phyloP scores from a whole-genome alignment of 495 filamentous ascomycete genomes.

The Lasiosphaeria miniovina region DNA sequence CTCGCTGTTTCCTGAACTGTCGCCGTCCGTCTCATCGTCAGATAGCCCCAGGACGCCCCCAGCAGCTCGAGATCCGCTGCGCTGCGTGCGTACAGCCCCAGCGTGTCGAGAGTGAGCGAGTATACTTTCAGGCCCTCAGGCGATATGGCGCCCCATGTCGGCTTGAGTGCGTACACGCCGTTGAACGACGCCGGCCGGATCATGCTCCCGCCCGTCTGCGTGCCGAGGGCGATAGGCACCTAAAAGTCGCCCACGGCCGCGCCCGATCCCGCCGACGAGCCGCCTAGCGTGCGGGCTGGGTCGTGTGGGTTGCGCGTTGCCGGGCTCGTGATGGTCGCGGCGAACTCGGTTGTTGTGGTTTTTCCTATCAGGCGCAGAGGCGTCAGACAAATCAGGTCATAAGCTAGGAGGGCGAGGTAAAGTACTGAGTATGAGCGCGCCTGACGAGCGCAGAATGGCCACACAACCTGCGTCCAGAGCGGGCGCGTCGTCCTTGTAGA shows the following conservation, averaged over 20 bases:
- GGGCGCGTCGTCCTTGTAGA: slow-evolving; percentile 39
- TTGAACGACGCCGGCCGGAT: slow-evolving; percentile 55
- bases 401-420: no score
- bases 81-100: slow-evolving; percentile 49
- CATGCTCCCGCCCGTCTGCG: slow-evolving; percentile 50
- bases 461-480: slow-evolving; percentile 42
- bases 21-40: slow-evolving; percentile 40
- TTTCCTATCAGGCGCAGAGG: slow-evolving; percentile 23
- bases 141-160: slow-evolving; percentile 53
- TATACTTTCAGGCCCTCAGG: slow-evolving; percentile 50
- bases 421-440: slow-evolving; percentile 45
- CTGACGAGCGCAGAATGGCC: slow-evolving; percentile 42
- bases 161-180: slow-evolving; percentile 56
- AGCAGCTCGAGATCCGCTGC: slow-evolving; percentile 51
- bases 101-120: slow-evolving; percentile 50
- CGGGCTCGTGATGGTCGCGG: slow-evolving; percentile 34
- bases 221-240: slow-evolving; percentile 45
- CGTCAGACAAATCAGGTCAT: no score
- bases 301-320: slow-evolving; percentile 49
- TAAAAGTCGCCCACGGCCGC: slow-evolving; percentile 52
- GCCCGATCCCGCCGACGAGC: slow-evolving; percentile 52
- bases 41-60: slow-evolving; percentile 43
- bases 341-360: slow-evolving; percentile 53
- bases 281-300: slow-evolving; percentile 47
- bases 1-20: not conserved